A percentile compares a stretch with the other conserved stretches of the same genome.
Conservation (phyloP, 2,329 filamentous ascomycete genomes). For the Catunica adiposa region DNA sequence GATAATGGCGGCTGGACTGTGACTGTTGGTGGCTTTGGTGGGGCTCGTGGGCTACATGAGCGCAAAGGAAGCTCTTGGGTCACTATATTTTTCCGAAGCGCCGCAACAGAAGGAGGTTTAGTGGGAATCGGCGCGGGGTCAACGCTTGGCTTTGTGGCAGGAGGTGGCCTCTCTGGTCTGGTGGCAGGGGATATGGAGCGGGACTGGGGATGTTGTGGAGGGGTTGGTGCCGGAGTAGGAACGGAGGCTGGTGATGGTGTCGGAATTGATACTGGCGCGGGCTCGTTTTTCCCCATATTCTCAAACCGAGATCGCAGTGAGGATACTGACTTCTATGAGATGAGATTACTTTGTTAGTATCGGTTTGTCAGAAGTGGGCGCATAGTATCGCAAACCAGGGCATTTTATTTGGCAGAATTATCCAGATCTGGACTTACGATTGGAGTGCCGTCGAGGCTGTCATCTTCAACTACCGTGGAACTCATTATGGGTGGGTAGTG, state of each 20-base stretch:
- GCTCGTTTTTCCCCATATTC: conserved; percentile 43
- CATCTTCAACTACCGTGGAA: conserved; percentile 18
- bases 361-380: conserved; percentile 21
- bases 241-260: conserved; percentile 20
- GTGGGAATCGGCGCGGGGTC: neutral
- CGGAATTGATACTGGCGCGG: conserved; percentile 23
- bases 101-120: conserved; percentile 3
- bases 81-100: neutral
- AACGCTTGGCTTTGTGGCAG: neutral
- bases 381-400: neutral
- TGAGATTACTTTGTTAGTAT: conserved; percentile 28
- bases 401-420: neutral
- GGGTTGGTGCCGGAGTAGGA: conserved; percentile 5
- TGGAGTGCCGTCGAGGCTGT: conserved; percentile 60
- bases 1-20: conserved; percentile 55
- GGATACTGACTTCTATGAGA: conserved; percentile 56
- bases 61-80: conserved; percentile 15
- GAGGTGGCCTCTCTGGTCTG: conserved; percentile 28
- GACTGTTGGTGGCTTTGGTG: conserved; percentile 41
- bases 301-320: conserved; percentile 69
- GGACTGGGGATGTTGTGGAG: conserved; percentile 16
- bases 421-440: conserved; percentile 37
- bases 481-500: conserved; percentile 10
- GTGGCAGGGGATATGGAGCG: conserved; percentile 22
- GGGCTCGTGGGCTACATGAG: conserved; percentile 13